phyloP scores from a whole-genome alignment of 345 rosid genomes.

The Populus simonii region DNA sequence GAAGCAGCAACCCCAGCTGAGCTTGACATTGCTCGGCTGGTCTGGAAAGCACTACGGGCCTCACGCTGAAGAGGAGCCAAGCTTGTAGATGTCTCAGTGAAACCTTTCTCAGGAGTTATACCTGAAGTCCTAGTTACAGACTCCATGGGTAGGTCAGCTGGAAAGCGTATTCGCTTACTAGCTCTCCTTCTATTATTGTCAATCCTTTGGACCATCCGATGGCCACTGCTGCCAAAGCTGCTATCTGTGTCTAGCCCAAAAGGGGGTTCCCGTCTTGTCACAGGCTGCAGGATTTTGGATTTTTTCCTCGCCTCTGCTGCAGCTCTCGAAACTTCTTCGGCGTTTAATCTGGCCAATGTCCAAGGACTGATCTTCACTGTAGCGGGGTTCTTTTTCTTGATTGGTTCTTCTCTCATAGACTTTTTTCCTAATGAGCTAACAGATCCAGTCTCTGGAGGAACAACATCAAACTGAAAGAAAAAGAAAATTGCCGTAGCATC shows the following conservation, averaged over 20 bases:
- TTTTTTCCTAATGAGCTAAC: conserved; percentile 92
- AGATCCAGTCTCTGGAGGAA: conserved; percentile 93
- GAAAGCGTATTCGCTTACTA: conserved; percentile 66
- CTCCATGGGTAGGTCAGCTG: conserved; percentile 71
- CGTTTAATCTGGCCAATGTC: conserved; percentile 85
- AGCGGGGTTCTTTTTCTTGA: conserved; percentile 64
- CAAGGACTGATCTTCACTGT: conserved; percentile 92
- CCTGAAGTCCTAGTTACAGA: conserved; percentile 42
- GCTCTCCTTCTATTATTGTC: conserved; percentile 61
- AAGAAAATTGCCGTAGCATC: conserved; percentile 6
- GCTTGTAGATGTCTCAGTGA: conserved; percentile 59
- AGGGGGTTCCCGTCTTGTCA: conserved; percentile 49
- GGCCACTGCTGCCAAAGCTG: conserved; percentile 80
- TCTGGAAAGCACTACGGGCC: conserved; percentile 91
- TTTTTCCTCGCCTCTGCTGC: conserved; percentile 96
- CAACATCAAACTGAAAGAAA: conserved; percentile 81
- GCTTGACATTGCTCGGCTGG: conserved; percentile 82
- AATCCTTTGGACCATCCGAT: conserved; percentile 60
- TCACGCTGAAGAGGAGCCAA: conserved; percentile 90
- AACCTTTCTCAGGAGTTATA: conserved; percentile 41
- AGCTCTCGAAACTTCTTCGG: conserved; percentile 90
- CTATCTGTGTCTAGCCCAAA: conserved; percentile 53
- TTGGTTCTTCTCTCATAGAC: conserved; percentile 52
- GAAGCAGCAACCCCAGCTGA: conserved; percentile 65
- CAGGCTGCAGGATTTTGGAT: conserved; percentile 84